These are phyloP conservation scores for Hygrophorus pudorinus DNA, from an alignment of 768 basidiomycete genomes.

Conservation along the genomic window DNA sequence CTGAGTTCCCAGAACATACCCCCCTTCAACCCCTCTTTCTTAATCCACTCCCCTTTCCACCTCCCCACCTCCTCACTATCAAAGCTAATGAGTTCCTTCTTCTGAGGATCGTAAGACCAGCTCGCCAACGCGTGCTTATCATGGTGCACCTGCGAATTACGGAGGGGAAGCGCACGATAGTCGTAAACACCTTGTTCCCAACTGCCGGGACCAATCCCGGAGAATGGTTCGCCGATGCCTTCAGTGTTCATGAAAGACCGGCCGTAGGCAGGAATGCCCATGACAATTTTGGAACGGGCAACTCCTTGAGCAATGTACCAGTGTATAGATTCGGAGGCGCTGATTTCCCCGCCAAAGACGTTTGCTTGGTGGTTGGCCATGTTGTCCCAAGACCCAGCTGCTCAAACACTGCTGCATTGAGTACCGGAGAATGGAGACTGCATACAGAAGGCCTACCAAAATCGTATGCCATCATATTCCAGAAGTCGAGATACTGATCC, in stretches of 20 bases:
- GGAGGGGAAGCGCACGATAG: conserved; percentile 80
- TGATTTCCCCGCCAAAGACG: conserved; percentile 58
- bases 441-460: conserved; percentile 39
- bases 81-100: conserved; percentile 75
- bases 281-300: conserved; percentile 64
- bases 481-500: conserved; percentile 85
- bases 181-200: conserved; percentile 94
- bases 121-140: conserved; percentile 67
- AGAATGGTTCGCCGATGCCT: conserved; percentile 73
- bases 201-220: conserved; percentile 75
- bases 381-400: conserved; percentile 71
- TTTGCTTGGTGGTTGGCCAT: conserved; percentile 81
- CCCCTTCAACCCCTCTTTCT: conserved; percentile 67
- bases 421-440: not conserved
- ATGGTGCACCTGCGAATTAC: conserved; percentile 52
- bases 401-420: not conserved
- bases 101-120: conserved; percentile 72
- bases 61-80: conserved; percentile 60
- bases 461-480: conserved; percentile 97
- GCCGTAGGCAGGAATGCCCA: conserved; percentile 92
- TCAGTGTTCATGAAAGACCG: conserved; percentile 80
- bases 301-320: conserved; percentile 71
- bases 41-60: conserved; percentile 78
- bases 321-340: conserved; percentile 50
- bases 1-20: conserved; percentile 95